Conservation (phyloP, 805 yeast species). For the Candida bentonensis region DNA sequence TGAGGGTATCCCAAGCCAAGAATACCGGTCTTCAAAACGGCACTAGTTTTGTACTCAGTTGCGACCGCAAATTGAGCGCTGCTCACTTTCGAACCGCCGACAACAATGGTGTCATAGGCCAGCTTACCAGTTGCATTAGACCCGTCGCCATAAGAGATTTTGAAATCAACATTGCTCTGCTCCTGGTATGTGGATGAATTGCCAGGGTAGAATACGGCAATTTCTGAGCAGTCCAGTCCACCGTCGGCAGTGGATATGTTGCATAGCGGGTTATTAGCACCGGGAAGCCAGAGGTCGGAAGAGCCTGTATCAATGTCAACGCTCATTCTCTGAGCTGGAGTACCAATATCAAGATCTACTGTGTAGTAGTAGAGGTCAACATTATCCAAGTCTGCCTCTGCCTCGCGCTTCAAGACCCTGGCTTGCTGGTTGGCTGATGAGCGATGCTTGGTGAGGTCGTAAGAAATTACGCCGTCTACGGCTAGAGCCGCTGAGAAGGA, state of each 20-base stretch:
- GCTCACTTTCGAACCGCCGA: conserved; percentile 39
- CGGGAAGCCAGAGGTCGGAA: conserved; percentile 63
- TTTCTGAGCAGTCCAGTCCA: too few species aligned
- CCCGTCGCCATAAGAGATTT: conserved; percentile 27
- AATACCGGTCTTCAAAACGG: conserved; percentile 54
- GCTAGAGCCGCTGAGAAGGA: too few species aligned
- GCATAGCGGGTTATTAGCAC: too few species aligned
- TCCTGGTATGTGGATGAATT: too few species aligned
- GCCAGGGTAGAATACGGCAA: too few species aligned
- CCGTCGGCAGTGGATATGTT: too few species aligned
- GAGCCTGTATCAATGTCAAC: conserved; percentile 67
- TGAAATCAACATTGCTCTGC: too few species aligned
- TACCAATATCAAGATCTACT: conserved; percentile 33
- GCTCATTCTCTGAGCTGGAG: conserved; percentile 38
- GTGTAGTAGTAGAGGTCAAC: conserved; percentile 22
- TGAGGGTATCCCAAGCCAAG: conserved; percentile 31
- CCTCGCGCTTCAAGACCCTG: too few species aligned
- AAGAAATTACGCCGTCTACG: too few species aligned
- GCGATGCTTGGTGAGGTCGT: too few species aligned
- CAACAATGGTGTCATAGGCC: conserved; percentile 45
- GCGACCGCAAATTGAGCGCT: conserved; percentile 63
- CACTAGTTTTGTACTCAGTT: conserved; percentile 43
- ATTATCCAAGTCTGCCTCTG: too few species aligned
- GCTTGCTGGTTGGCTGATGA: too few species aligned
- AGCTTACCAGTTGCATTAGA: conserved; percentile 40